Base-by-base conservation (phyloP, 306 rosid species). In the Lathyrus tuberosus region DNA sequence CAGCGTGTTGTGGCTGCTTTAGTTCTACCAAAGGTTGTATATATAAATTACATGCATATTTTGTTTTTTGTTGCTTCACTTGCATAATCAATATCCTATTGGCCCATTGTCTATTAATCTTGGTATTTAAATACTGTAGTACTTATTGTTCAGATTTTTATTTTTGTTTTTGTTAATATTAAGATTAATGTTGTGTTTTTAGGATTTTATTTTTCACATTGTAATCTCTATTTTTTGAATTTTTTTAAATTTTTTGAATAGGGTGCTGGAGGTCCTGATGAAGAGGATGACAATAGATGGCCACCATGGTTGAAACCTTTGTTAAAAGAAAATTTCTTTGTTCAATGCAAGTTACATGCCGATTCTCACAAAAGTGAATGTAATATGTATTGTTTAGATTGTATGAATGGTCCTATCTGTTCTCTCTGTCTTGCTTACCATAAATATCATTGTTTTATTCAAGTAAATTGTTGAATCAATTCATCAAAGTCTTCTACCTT, bases 281-380 rank as follows among this genome's bases (percentile, higher is more conserved):
- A 84, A 16, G 97, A 91, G 5, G 95, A 89, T 52, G 96, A 89
- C 58, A 81, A 78, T 56, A 82, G 92, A 84, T 95, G 99, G 99
- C 99, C 99, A 26, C 99, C 99, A 69, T 95, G 99, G 99, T 79
- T 95, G 91, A 89, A 86, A 68, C 97, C 99, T 62, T 80, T 95
- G 42, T 88, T 95, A 1, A 76, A 61, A 48, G 99, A 95, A 74
- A 80, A 70, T 74, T 95, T 95, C 85, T 95, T 95, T 67, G 99
- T 86, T 85, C 99, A 87, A 77, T 95, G 99, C 90, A 84, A 89
- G 79, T 58, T 76, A 8, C 99, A 95, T 47, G 95, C 88, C 5
- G 96, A 91, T 79, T 91, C 96, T 0, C 99, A 91, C 84, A 95
- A 91, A 81, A 91, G 97, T 5, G 99, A 95, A 83, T 95, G 97